These are phyloP conservation scores for Alternaria alternata DNA, from an alignment of 2,329 filamentous ascomycete species.

Conservation along the genomic window DNA sequence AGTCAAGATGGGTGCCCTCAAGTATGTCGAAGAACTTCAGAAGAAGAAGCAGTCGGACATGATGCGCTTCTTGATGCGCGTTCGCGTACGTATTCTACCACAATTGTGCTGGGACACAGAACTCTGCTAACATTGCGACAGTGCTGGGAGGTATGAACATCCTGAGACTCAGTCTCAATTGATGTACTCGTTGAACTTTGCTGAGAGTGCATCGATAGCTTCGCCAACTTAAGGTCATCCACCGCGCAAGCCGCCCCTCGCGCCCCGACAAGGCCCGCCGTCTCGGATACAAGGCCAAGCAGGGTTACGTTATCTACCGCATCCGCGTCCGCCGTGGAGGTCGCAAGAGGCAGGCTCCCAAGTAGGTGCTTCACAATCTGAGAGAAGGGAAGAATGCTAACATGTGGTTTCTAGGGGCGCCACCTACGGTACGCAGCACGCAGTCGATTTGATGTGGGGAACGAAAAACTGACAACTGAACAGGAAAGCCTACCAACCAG, in stretches of 20 bases:
- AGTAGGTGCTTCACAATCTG: conserved; percentile 52
- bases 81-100: conserved; percentile 60
- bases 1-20: conserved; percentile 93
- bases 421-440: conserved; percentile 81
- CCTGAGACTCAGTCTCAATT: conserved; percentile 47
- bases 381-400: conserved; percentile 33
- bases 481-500: conserved; percentile 99
- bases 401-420: conserved; percentile 70
- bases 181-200: conserved; percentile 97
- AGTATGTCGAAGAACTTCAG: conserved; percentile 99
- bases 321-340: conserved; percentile 98
- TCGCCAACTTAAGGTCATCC: conserved; percentile 99
- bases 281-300: conserved; percentile 99
- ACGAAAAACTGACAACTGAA: conserved; percentile 37
- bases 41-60: conserved; percentile 99
- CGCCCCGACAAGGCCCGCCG: conserved; percentile 99
- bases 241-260: conserved; percentile 97
- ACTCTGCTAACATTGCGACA: conserved; percentile 43
- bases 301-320: conserved; percentile 99
- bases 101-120: conserved; percentile 10
- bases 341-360: conserved; percentile 94
- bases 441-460: conserved; percentile 4
- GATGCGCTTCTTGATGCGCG: conserved; percentile 95
- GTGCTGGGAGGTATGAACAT: conserved; percentile 90
- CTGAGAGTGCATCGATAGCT: conserved; percentile 99